These are phyloP conservation scores for Mucor irregularis DNA, from an alignment of 371 early-diverging fungal genomes.

Conservation along the genomic window DNA sequence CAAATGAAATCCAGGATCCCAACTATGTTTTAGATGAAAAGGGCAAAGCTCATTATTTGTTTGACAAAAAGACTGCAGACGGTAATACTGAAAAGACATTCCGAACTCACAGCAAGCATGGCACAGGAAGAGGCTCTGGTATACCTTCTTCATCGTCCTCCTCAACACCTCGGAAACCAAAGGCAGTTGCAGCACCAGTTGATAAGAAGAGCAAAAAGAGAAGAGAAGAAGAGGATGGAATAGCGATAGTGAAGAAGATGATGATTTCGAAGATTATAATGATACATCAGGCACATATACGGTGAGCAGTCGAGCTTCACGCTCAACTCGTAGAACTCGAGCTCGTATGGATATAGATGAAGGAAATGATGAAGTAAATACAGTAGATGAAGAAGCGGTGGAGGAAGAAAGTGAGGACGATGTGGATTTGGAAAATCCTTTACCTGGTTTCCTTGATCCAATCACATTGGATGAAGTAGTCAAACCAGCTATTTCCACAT, in stretches of 20 bases:
- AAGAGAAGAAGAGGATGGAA: conserved; percentile 26
- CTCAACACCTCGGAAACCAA: neutral
- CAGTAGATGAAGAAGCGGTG: conserved; percentile 16
- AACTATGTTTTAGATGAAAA: conserved; percentile 88
- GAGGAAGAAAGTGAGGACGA: conserved; percentile 33
- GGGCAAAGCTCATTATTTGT: conserved; percentile 87
- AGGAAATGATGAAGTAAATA: conserved; percentile 3
- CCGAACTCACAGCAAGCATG: conserved; percentile 71
- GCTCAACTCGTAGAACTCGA: conserved; percentile 20
- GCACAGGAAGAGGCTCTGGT: conserved; percentile 19
- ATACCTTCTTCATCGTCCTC: conserved; percentile 15
- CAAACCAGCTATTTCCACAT: conserved; percentile 93
- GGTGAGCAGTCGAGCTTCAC: conserved; percentile 40
- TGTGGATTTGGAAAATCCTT: conserved; percentile 68
- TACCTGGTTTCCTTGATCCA: conserved; percentile 91
- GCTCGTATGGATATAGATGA: conserved; percentile 9
- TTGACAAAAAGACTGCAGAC: conserved; percentile 78
- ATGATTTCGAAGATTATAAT: conserved; percentile 58
- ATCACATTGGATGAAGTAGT: conserved; percentile 90
- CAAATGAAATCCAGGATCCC: conserved; percentile 81
- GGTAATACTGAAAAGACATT: conserved; percentile 79
- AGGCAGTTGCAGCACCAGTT: neutral
- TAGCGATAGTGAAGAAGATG: conserved; percentile 53
- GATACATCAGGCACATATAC: conserved; percentile 68
- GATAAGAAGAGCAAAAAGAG: conserved; percentile 29